Evolutionary conservation across 2,329 filamentous ascomycete species (phyloP).

Genomic region (Microsporum canis): DNA sequence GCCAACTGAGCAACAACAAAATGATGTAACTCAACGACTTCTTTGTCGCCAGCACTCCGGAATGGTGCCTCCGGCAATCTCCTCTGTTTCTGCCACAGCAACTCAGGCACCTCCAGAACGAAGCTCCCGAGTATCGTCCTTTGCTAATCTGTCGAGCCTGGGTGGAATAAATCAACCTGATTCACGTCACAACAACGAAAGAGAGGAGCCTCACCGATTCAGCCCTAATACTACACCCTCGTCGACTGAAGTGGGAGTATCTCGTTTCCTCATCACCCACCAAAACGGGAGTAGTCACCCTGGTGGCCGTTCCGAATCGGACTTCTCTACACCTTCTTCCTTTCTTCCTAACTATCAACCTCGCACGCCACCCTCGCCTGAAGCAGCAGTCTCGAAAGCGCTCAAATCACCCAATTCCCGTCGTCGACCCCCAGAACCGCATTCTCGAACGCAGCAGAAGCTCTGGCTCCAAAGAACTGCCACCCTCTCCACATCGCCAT

Average conservation of each 20-base stretch:
- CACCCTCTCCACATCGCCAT: constrained; percentile 34
- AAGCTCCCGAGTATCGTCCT: constrained; percentile 26
- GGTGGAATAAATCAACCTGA: constrained; percentile 23
- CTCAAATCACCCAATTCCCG: constrained; percentile 23
- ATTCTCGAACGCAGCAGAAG: constrained; percentile 39
- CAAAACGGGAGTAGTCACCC: constrained; percentile 20
- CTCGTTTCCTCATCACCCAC: constrained; percentile 33
- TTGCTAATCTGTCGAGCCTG: constrained; percentile 27
- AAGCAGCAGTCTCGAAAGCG: constrained; percentile 22
- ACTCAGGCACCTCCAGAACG: constrained; percentile 27
- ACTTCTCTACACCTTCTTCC: constrained; percentile 36
- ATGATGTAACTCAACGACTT: constrained; percentile 29
- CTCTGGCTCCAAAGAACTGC: constrained; percentile 39
- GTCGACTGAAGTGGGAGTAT: constrained; percentile 39
- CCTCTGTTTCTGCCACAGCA: constrained; percentile 37
- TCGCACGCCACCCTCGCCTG: constrained; percentile 35
- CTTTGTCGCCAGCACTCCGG: constrained; percentile 31
- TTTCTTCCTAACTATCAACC: constrained; percentile 39
- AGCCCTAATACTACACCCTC: constrained; percentile 33
- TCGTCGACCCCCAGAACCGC: constrained; percentile 27
- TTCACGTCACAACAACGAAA: constrained; percentile 19
- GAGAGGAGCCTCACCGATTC: not conserved
- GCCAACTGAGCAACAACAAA: constrained; percentile 21
- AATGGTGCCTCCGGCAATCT: constrained; percentile 39
- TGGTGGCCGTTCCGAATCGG: constrained; percentile 32